These are phyloP conservation scores for Amylocystis lapponica DNA, from an alignment of 768 basidiomycete genomes.

Conservation along the genomic window DNA sequence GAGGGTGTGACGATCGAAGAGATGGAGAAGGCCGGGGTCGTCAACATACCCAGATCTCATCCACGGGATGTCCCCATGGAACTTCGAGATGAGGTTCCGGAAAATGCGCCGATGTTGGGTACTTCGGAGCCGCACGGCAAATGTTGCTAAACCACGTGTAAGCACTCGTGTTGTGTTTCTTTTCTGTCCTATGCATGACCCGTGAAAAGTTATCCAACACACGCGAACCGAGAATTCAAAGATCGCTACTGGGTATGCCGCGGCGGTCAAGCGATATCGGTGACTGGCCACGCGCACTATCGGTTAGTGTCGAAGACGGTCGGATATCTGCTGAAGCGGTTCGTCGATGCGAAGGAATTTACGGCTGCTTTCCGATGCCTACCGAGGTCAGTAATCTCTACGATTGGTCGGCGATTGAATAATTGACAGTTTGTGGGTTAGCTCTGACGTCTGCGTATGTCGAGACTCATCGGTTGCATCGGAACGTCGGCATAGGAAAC, in stretches of 20 bases:
- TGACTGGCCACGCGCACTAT: too few relatives aligned
- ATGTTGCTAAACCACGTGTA: constrained; percentile 7
- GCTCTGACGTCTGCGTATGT: constrained; percentile 3
- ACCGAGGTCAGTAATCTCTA: constrained; percentile 4
- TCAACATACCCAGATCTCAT: not conserved
- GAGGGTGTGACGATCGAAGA: not conserved
- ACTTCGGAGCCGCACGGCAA: not conserved
- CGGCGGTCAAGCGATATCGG: too few relatives aligned
- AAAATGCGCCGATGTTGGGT: not conserved
- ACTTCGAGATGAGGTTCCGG: too few relatives aligned
- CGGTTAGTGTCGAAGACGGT: not conserved
- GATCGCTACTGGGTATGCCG: too few relatives aligned
- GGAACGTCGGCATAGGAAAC: too few relatives aligned
- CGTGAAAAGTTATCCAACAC: too few relatives aligned
- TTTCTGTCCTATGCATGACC: constrained; percentile 1
- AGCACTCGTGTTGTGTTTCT: not conserved
- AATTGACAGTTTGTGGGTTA: not conserved
- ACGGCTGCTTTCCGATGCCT: not conserved
- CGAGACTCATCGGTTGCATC: too few relatives aligned
- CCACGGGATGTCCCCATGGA: constrained; percentile 12
- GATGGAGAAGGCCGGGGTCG: not conserved
- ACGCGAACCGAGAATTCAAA: too few relatives aligned
- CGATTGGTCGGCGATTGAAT: too few relatives aligned
- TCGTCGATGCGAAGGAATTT: constrained; percentile 4
- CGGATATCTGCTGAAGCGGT: not conserved